Percentiles rank a stretch among this genome's conserved stretches.
Conservation (phyloP, 805 yeast species). For the Suhomyces vadensis region DNA sequence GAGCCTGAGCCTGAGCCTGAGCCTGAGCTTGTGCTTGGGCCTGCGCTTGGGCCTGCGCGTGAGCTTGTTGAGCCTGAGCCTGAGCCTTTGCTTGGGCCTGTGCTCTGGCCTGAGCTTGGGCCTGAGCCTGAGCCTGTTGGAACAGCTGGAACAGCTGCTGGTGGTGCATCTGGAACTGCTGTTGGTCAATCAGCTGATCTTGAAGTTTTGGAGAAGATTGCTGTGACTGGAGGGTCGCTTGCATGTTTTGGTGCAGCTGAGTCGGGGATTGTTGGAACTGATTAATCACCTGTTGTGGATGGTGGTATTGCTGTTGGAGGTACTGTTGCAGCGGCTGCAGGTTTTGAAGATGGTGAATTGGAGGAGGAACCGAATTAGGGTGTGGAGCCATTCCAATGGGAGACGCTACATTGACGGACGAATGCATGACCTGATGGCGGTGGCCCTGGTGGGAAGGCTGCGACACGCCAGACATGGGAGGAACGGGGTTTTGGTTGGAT, state of each 20-base stretch:
- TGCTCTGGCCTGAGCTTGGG: constrained; percentile 20
- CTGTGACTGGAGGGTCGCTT: constrained; percentile 13
- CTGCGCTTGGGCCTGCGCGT: constrained; percentile 8
- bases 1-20: constrained; percentile 19
- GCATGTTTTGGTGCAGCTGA: constrained; percentile 14
- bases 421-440: constrained; percentile 2
- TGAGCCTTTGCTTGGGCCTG: constrained; percentile 10
- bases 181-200: constrained; percentile 14
- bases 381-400: constrained; percentile 4
- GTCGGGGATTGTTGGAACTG: constrained; percentile 17
- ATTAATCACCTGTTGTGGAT: constrained; percentile 13
- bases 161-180: constrained; percentile 11
- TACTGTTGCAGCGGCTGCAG: constrained; percentile 18
- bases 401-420: background rate
- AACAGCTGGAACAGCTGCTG: constrained; percentile 11
- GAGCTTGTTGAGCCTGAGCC: constrained; percentile 4
- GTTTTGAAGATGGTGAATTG: constrained; percentile 13
- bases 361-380: constrained; percentile 2
- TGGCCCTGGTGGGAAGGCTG: background rate
- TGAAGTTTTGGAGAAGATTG: constrained; percentile 15
- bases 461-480: background rate
- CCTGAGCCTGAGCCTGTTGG: constrained; percentile 17
- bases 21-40: constrained; percentile 8
- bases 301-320: constrained; percentile 18
- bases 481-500: constrained; percentile 6